Percentiles rank a stretch among this genome's conserved stretches.
Conservation (phyloP, 768 basidiomycete genomes). For the Leccinellum albellum region DNA sequence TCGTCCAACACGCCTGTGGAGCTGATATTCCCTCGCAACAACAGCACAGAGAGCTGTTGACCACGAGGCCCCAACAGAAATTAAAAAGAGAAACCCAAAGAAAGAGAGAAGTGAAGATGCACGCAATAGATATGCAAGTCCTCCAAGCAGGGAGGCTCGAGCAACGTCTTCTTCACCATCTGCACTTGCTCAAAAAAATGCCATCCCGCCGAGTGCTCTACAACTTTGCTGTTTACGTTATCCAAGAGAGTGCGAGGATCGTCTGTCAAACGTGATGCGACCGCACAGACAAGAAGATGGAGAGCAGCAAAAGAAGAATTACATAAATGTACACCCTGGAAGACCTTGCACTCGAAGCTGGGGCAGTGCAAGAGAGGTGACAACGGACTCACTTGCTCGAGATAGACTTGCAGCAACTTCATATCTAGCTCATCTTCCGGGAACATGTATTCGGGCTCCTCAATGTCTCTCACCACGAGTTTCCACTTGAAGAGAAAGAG, state of each 20-base stretch:
- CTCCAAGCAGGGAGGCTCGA: conserved; percentile 55
- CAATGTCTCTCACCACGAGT: conserved; percentile 14
- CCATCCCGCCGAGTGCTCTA: conserved; percentile 49
- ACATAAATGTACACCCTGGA: conserved; percentile 45
- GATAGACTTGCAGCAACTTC: conserved; percentile 61
- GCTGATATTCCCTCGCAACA: conserved; percentile 54
- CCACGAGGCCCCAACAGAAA: not conserved
- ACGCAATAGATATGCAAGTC: conserved; percentile 71
- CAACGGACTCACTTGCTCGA: conserved; percentile 50
- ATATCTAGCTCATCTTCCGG: conserved; percentile 49
- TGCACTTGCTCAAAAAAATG: conserved; percentile 50
- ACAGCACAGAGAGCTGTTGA: conserved; percentile 48
- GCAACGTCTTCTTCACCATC: conserved; percentile 52
- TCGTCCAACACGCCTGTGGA: conserved; percentile 65
- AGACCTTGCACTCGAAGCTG: conserved; percentile 53
- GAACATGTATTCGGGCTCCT: conserved; percentile 37
- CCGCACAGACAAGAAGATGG: conserved; percentile 69
- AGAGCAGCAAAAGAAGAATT: conserved; percentile 54
- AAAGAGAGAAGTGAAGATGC: conserved; percentile 17
- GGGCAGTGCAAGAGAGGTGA: conserved; percentile 72
- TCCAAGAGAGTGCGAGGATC: conserved; percentile 53
- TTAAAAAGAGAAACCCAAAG: too few relatives aligned
- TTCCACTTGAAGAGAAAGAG: conserved; percentile 29
- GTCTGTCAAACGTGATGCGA: conserved; percentile 53
- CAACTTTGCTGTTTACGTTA: conserved; percentile 21